phyloP scores from a whole-genome alignment of 768 basidiomycete species.

The Sarcodon aspratus region DNA sequence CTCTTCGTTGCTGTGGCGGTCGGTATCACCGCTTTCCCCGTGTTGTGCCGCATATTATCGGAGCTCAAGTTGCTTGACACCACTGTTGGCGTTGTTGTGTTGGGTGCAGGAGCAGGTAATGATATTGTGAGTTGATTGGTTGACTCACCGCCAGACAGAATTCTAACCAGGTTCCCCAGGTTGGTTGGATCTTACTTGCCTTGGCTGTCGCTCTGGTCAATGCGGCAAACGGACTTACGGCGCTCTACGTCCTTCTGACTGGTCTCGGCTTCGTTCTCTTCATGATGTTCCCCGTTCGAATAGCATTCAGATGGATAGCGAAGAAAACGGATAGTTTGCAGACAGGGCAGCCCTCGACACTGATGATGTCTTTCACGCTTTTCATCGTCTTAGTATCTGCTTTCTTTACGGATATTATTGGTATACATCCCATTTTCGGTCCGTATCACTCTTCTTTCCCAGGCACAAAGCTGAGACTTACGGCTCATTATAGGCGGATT shows the following conservation, averaged over 20 bases:
- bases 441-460: conserved; percentile 4
- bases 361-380: conserved; percentile 76
- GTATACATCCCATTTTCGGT: conserved; percentile 63
- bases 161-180: conserved; percentile 23
- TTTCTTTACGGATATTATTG: conserved; percentile 83
- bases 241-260: conserved; percentile 70
- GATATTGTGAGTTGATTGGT: conserved; percentile 13
- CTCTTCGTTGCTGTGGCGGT: conserved; percentile 80
- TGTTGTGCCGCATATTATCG: conserved; percentile 76
- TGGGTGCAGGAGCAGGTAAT: conserved; percentile 73
- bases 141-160: not conserved
- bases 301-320: conserved; percentile 57
- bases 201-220: conserved; percentile 79
- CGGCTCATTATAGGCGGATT: conserved; percentile 43
- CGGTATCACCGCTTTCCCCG: conserved; percentile 75
- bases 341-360: conserved; percentile 54
- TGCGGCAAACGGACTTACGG: conserved; percentile 59
- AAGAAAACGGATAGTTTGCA: conserved; percentile 62
- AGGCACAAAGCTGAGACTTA: conserved; percentile 8
- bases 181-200: conserved; percentile 82
- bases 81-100: conserved; percentile 70
- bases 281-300: conserved; percentile 52
- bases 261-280: conserved; percentile 55
- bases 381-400: conserved; percentile 62
- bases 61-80: conserved; percentile 77